A percentile compares a stretch with the other conserved stretches of the same genome.
Conservation (phyloP, 352 stramenopile genomes). For the Phytophthora macrochlamydospora region DNA sequence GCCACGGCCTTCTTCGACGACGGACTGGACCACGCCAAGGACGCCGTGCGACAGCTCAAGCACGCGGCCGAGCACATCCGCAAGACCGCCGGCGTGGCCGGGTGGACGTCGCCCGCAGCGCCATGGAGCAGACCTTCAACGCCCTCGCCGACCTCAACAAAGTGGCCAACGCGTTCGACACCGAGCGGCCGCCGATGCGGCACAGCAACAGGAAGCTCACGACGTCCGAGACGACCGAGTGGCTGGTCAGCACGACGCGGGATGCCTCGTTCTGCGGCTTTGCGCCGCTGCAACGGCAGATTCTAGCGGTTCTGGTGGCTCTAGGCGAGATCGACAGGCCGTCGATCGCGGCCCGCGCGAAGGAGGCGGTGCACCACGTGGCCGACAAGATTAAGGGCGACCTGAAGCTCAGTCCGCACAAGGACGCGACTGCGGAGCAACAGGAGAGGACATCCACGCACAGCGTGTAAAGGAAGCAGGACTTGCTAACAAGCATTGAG, state of each 20-base stretch:
- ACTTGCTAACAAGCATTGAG: too few relatives aligned
- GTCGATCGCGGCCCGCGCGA: constrained; percentile 28
- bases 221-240: constrained; percentile 29
- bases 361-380: constrained; percentile 33
- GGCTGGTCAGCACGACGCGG: constrained; percentile 36
- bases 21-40: constrained; percentile 33
- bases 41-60: constrained; percentile 26
- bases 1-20: constrained; percentile 29
- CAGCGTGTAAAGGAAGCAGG: constrained; percentile 1
- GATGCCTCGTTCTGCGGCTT: constrained; percentile 31
- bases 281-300: constrained; percentile 25
- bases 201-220: constrained; percentile 25
- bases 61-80: constrained; percentile 23
- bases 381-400: constrained; percentile 18
- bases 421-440: not conserved
- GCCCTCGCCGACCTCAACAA: constrained; percentile 31
- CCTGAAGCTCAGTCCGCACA: constrained; percentile 9
- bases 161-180: constrained; percentile 32
- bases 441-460: not conserved
- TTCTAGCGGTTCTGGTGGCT: constrained; percentile 16
- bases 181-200: constrained; percentile 18
- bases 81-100: constrained; percentile 13
- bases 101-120: constrained; percentile 11
- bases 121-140: constrained; percentile 39
- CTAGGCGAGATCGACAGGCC: constrained; percentile 19